Evolutionary conservation across 1,284 basidiomycete species (phyloP), one percentile per base, ranked within the genome.

Genomic region (Gymnopus androsaceus): DNA sequence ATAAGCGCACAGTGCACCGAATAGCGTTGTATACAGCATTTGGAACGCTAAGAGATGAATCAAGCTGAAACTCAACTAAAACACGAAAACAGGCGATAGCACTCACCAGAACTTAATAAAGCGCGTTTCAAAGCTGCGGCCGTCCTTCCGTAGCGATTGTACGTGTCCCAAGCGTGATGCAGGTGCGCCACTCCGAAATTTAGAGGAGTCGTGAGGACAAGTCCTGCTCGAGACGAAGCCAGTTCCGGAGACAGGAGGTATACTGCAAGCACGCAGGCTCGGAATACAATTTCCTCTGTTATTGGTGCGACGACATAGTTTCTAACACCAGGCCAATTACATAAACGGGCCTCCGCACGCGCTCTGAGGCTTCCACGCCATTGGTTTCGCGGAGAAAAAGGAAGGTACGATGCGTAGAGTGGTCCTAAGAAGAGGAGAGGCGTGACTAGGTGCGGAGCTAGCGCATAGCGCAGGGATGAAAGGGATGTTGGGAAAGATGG

Each of bases 111-210:
- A 4, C 74, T 73, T 9, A 88, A 54, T 4, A 82, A 48, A 0
- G 94, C 91, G 6, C 75, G 76, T 51, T 84, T 74, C 1, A 89
- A 72, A 0, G 94, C 94, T 7, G 72, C 63, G 4, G 60, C 55
- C 0, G 81, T 91, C 31, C 84, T 74, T 0, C 93, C 94, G 55
- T 82, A 81, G 11, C 81, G 80, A 51, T 87, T 82, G 69, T 86
- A 98, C 0, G 77, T 79, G 56, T 98, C 95, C 79, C 86, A 91
- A 14, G 88, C 92, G 64, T 98, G 96, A 67, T 99, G 96, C 0
- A 88, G 72, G 67, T 99, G 96, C 0, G 96, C 96, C 94, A 93
- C 69, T 4, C 94, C 95, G 65, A 99, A 99, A 66, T 89, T 88
- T 9, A 96, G 71, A 0, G 96, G 96, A 0, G 89, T 83, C 0